Conservation (phyloP, 139 green algal genomes). For the Ulvella scutata region DNA sequence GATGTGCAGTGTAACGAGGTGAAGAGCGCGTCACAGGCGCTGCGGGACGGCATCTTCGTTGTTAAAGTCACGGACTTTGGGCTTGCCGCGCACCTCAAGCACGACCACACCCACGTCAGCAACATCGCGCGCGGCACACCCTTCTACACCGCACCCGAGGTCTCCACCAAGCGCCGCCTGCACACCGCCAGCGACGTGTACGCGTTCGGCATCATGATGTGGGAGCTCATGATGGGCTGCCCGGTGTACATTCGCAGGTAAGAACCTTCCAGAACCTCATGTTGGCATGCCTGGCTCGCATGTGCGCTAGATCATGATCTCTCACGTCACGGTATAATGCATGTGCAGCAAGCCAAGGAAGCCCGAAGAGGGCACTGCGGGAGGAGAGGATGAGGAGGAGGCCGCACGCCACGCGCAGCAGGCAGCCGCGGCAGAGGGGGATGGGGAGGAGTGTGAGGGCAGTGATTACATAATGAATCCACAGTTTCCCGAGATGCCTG, state of each 20-base stretch:
- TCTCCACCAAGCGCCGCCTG: background rate
- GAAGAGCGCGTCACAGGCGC: background rate
- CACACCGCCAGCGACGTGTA: background rate
- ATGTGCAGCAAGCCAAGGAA: no score
- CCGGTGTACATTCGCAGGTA: background rate
- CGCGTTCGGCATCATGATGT: background rate
- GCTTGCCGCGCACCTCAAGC: background rate
- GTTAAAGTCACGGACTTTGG: background rate
- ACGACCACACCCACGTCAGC: background rate
- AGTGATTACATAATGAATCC: background rate
- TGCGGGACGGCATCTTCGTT: background rate
- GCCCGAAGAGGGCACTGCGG: no score
- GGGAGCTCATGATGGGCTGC: conserved; percentile 1
- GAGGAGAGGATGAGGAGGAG: no score
- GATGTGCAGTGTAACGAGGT: background rate
- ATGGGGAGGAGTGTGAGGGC: background rate
- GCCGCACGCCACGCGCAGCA: no score
- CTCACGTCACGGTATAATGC: no score
- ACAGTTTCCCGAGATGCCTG: background rate
- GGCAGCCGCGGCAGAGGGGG: no score
- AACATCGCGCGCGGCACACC: background rate
- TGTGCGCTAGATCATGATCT: no score
- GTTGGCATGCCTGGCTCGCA: no score
- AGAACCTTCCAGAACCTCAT: no score
- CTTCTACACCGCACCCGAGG: background rate